Percentiles rank a stretch among this genome's conserved stretches.
Evolutionary conservation across 202 grass and related monocot genomes (phyloP).

Genomic region (Sporobolus alterniflorus): DNA sequence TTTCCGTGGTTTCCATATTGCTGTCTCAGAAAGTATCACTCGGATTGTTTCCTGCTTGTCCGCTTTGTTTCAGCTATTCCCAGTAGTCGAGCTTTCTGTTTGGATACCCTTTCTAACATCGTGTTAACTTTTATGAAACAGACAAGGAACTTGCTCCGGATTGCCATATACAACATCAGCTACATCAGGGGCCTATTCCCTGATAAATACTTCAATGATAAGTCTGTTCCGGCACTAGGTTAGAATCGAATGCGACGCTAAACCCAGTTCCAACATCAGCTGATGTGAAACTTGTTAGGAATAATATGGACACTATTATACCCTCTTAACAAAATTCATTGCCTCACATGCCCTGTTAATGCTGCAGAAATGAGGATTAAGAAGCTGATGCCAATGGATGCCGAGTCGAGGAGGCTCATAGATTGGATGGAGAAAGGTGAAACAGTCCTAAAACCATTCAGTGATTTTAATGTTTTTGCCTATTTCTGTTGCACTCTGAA

Average conservation of each 20-base stretch:
- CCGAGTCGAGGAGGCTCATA: constrained; percentile 86
- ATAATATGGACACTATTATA: no score
- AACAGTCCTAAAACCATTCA: constrained; percentile 5
- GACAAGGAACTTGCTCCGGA: constrained; percentile 97
- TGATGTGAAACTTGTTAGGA: no score
- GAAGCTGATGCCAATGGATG: constrained; percentile 98
- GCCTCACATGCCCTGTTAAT: constrained; percentile 17
- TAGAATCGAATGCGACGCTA: constrained; percentile 21
- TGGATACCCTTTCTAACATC: constrained; percentile 16
- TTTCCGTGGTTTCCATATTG: neutral
- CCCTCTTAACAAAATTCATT: no score
- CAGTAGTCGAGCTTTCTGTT: neutral
- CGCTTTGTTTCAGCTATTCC: constrained; percentile 5
- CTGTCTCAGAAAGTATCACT: neutral
- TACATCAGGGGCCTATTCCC: constrained; percentile 97
- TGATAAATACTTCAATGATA: constrained; percentile 98
- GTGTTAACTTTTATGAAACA: constrained; percentile 50
- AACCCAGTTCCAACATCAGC: neutral
- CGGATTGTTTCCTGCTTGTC: neutral
- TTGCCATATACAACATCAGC: constrained; percentile 99
- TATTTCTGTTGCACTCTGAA: neutral
- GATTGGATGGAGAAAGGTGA: constrained; percentile 99
- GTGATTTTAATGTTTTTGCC: neutral
- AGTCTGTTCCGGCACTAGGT: constrained; percentile 96
- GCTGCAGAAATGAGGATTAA: constrained; percentile 98